These are phyloP conservation scores for Lodderomyces margitis DNA, from an alignment of 1,139 yeast species.

Conservation along the genomic window DNA sequence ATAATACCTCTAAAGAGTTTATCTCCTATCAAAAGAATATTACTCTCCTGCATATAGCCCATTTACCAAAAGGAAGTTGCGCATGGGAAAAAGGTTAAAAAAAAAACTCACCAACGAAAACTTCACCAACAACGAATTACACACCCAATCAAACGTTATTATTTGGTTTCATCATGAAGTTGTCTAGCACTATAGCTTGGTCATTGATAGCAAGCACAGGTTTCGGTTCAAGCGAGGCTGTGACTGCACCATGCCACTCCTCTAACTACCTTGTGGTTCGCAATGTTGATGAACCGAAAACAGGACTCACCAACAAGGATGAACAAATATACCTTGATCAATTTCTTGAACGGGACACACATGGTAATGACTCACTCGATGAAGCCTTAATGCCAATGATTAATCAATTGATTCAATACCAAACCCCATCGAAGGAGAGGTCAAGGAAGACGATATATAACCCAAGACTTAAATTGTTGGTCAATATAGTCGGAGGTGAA, in stretches of 20 bases:
- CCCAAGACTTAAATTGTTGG: slow-evolving; percentile 31
- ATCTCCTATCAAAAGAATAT: too few relatives aligned
- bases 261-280: background rate
- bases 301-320: slow-evolving; percentile 8
- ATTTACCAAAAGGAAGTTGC: background rate
- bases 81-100: background rate
- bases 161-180: background rate
- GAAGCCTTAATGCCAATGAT: background rate
- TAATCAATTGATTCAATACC: background rate
- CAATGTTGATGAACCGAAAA: slow-evolving; percentile 1
- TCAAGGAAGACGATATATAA: background rate
- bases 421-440: background rate
- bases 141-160: too few relatives aligned
- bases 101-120: slow-evolving; percentile 1
- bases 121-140: background rate
- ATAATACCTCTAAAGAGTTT: too few relatives aligned
- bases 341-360: slow-evolving; percentile 4
- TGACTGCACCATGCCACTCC: background rate
- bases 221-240: background rate
- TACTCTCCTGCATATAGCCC: slow-evolving; percentile 1
- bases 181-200: background rate
- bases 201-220: background rate
- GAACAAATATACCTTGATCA: slow-evolving; percentile 6
- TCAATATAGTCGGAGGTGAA: slow-evolving; percentile 38
- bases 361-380: background rate